phyloP scores from a whole-genome alignment of 345 rosid species.

The Melaleuca quinquenervia region DNA sequence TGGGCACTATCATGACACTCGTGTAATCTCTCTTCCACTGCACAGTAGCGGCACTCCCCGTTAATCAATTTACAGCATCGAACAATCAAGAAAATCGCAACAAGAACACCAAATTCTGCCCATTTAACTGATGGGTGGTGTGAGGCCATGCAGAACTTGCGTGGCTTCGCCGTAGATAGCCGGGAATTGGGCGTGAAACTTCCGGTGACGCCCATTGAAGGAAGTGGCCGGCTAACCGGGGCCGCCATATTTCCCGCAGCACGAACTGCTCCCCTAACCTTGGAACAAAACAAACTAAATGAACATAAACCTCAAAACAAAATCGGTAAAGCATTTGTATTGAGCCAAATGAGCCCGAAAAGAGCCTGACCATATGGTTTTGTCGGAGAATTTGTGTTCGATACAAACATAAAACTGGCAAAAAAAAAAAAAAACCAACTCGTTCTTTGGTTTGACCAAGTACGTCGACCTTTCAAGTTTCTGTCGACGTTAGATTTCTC shows the following conservation, averaged over 20 bases:
- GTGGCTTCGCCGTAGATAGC: background rate
- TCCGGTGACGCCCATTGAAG: accelerated
- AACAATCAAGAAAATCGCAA: background rate
- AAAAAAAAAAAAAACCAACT: no score
- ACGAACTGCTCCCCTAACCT: background rate
- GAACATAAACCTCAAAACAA: background rate
- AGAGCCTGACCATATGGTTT: no score
- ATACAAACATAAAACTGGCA: background rate
- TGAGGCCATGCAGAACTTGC: constrained; percentile 6
- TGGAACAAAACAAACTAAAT: background rate
- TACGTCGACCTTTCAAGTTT: no score
- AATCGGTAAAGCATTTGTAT: background rate
- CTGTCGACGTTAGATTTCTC: no score
- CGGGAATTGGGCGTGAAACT: background rate
- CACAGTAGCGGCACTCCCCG: background rate
- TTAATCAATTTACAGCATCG: background rate
- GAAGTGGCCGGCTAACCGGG: background rate
- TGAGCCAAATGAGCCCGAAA: no score
- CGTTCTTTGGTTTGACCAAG: no score
- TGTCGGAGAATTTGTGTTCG: no score
- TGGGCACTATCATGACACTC: constrained; percentile 53
- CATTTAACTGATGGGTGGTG: background rate
- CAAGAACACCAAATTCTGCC: background rate
- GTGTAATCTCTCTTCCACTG: constrained; percentile 50
- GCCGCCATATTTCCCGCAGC: background rate